Evolutionary conservation across 2,329 filamentous ascomycete genomes (phyloP), one percentile per base, ranked within the genome.

Genomic region (Diplodia scrobiculata): DNA sequence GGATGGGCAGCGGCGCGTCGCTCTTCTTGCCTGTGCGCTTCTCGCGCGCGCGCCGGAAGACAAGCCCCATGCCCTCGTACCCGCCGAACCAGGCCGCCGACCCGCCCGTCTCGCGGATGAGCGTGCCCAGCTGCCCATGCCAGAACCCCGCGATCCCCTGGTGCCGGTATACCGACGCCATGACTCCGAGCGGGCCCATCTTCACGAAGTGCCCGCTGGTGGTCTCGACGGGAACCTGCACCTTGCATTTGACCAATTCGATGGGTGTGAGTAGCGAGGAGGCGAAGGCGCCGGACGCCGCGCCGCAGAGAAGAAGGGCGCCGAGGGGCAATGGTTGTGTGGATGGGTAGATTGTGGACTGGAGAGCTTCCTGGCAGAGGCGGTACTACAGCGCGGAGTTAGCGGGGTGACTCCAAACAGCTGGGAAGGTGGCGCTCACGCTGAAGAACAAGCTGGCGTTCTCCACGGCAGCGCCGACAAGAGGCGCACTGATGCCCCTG

Each of bases 161-260:
- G 71, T 92, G 88, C 9, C 87, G 88, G 74, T 92, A 96, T 9
- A 98, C 87, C 32, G 92, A 87, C 29, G 84, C 83, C 51, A 98
- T 90, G 50, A 97, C 87, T 5, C 85, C 79, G 13, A 91, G 74
- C 0, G 92, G 89, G 0, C 86, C 85, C 5, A 90, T 84, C 80
- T 81, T 2, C 77, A 77, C 2, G 21, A 53, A 60, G 38, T 52
- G 45, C 13, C 66, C 59, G 73, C 73, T 27, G 75, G 77, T 74
- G 1, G 80, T 75, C 55, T 79, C 75, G 4, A 80, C 66, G 17
- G 85, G 91, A 0, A 94, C 93, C 77, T 99, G 95, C 80, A 99
- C 96, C 79, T 95, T 96, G 85, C 95, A 99, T 80, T 99, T 99
- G 75, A 99, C 91, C 63, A 99, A 86, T 80, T 99, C 95, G 70